phyloP scores from a whole-genome alignment of 306 rosid species.

The Vigna angularis region DNA sequence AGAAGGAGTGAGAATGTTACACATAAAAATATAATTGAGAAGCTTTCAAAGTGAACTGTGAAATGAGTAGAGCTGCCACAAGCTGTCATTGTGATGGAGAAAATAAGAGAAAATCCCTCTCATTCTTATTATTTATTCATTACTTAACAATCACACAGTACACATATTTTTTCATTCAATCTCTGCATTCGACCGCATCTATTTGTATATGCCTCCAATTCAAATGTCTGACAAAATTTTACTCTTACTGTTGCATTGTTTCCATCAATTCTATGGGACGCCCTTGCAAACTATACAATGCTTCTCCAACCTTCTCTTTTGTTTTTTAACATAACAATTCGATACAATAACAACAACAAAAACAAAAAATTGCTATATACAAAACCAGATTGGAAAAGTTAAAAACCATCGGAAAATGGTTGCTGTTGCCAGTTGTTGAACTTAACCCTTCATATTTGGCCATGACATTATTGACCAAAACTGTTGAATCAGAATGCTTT shows the following conservation, averaged over 20 bases:
- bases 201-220: conserved; percentile 8
- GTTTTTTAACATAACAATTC: conserved; percentile 19
- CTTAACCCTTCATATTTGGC: conserved; percentile 31
- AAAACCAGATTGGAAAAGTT: not conserved
- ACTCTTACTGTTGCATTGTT: conserved; percentile 33
- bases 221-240: conserved; percentile 34
- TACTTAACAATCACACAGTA: conserved; percentile 12
- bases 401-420: conserved; percentile 17
- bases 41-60: not conserved
- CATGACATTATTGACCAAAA: conserved; percentile 33
- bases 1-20: not conserved
- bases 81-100: not conserved
- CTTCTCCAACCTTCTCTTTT: conserved; percentile 29
- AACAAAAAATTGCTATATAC: conserved; percentile 5
- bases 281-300: conserved; percentile 6
- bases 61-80: not conserved
- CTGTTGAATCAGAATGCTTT: conserved; percentile 23
- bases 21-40: not conserved
- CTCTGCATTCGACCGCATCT: conserved; percentile 44
- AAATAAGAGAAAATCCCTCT: conserved; percentile 21
- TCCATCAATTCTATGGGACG: conserved; percentile 47
- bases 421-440: conserved; percentile 47
- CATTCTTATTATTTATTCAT: not conserved
- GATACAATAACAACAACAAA: conserved; percentile 9
- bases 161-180: not conserved